phyloP scores from a whole-genome alignment of 176 grass and related monocot genomes.

The Cenchrus purpureus region DNA sequence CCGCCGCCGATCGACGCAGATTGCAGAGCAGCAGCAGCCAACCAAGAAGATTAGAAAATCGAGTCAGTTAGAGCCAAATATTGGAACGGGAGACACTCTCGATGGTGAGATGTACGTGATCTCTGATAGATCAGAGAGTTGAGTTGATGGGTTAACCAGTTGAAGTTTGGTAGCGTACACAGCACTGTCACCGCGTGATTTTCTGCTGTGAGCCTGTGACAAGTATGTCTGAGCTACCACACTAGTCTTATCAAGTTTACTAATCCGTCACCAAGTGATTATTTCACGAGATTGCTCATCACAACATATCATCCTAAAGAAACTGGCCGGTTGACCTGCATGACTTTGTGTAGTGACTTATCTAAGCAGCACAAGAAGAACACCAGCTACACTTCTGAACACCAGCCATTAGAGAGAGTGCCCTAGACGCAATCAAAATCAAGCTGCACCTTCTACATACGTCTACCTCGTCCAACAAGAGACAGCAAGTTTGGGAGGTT shows the following conservation, averaged over 20 bases:
- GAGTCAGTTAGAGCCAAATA: conserved; percentile 42
- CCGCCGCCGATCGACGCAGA: conserved; percentile 7
- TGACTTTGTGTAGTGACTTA: not conserved
- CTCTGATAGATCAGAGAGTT: not conserved
- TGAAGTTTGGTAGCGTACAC: not conserved
- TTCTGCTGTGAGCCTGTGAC: not conserved
- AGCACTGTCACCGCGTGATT: not conserved
- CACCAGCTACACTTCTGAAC: not conserved
- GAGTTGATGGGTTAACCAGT: not conserved
- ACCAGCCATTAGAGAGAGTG: not conserved
- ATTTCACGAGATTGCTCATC: conserved; percentile 12
- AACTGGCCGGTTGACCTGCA: not conserved
- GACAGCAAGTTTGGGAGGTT: not conserved
- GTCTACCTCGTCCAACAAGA: conserved; percentile 10
- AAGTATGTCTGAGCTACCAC: not conserved
- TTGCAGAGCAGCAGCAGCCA: conserved; percentile 17
- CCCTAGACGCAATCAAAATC: too few species aligned
- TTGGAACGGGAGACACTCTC: not conserved
- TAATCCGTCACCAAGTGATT: not conserved
- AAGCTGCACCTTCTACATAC: not conserved
- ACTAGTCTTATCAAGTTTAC: not conserved
- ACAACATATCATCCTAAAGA: not conserved
- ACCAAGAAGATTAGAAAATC: conserved; percentile 23
- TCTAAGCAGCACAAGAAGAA: not conserved
- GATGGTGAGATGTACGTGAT: not conserved